Conservation (phyloP, 495 filamentous ascomycete genomes). For the Rhizodiscina lignyota region DNA sequence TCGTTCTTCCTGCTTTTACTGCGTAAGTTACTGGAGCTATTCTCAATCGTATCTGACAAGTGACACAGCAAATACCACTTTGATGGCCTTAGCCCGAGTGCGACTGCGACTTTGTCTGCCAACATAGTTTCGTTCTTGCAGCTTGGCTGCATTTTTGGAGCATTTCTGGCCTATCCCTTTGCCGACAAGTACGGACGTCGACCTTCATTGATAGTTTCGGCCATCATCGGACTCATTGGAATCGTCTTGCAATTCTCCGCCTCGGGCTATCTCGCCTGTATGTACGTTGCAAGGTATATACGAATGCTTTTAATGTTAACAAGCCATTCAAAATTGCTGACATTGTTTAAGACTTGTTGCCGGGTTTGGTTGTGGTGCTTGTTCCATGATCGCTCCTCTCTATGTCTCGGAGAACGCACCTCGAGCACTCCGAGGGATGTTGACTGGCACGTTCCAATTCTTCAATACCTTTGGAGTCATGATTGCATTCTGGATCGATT, state of each 20-base stretch:
- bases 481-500: slow-evolving; percentile 21
- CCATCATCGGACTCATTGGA: slow-evolving; percentile 24
- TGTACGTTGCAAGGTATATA: slow-evolving; percentile 47
- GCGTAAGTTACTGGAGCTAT: slow-evolving; percentile 10
- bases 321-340: neutral
- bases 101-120: slow-evolving; percentile 25
- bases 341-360: slow-evolving; percentile 31
- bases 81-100: slow-evolving; percentile 7
- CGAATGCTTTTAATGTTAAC: neutral
- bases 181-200: slow-evolving; percentile 14
- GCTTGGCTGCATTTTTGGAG: slow-evolving; percentile 47
- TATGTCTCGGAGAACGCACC: slow-evolving; percentile 22
- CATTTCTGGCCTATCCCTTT: slow-evolving; percentile 24
- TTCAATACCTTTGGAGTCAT: slow-evolving; percentile 19
- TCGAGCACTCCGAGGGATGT: slow-evolving; percentile 18
- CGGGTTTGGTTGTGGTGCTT: slow-evolving; percentile 48
- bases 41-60: too few relatives aligned
- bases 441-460: slow-evolving; percentile 3
- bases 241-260: slow-evolving; percentile 18
- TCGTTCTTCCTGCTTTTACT: slow-evolving; percentile 31
- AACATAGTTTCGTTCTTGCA: slow-evolving; percentile 52
- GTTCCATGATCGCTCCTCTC: slow-evolving; percentile 19
- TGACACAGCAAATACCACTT: slow-evolving; percentile 31
- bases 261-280: slow-evolving; percentile 26
- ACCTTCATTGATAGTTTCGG: slow-evolving; percentile 10